Base-by-base conservation (phyloP, 805 yeast genomes). In the Candida nitratophila region DNA sequence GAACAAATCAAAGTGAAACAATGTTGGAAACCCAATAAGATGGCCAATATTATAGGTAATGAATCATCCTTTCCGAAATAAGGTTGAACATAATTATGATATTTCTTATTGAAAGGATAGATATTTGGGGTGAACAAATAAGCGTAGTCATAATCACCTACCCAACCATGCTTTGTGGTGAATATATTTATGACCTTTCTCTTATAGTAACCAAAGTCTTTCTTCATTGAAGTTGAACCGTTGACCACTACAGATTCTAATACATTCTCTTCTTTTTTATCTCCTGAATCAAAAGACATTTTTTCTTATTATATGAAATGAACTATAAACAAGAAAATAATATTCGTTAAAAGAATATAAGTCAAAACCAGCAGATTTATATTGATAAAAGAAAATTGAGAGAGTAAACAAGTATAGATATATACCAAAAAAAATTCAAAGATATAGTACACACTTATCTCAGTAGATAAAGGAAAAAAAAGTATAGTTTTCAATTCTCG, bases 1-100 rank as follows among this genome's bases (percentile, higher is more conserved):
- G 95, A 91, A 22, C 90, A 91, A 62, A 86, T 65, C 87, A 86
- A 82, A 21, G 95, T 79, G 53, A 86, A 61, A 2, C 91, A 68
- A 56, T 86, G 95, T 63, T 86, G 95, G 47, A 86, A 68, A 2
- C 95, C 95, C 22, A 86, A 71, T 5, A 86, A 47, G 41, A 81
- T 53, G 1, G 87, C 88, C 46, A 86, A 66, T 3, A 82, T 49
- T 19, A 85, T 56, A 0, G 95, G 95, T 76, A 86, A 77, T 3
- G 77, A 81, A 35, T 79, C 74, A 55, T 85, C 70, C 43, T 85
- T 63, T 2, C 87, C 84, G 54, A 84, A 86, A 63, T 85, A 86
- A 0, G 91, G 90, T 50, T 80, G 84, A 3, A 76, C 66, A 42
- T 73, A 72, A 63, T 63, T 55, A 55, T 65, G 53, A 50, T 66